Percentiles rank a stretch among this genome's conserved stretches.
phyloP scores from a whole-genome alignment of 352 stramenopile species.

The Phytophthora lateralis region DNA sequence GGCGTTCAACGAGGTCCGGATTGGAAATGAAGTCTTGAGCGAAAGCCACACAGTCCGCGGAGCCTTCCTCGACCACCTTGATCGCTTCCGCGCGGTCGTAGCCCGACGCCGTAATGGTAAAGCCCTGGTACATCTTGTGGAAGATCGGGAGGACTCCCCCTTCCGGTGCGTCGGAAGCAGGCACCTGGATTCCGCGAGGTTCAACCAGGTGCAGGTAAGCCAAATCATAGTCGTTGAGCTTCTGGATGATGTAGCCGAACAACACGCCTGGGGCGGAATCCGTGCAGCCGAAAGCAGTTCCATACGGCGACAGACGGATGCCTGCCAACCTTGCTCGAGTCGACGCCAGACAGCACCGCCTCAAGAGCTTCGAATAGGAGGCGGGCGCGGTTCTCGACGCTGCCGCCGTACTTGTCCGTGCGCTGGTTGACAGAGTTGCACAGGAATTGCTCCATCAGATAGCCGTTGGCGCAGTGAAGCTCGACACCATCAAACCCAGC shows the following conservation, averaged over 20 bases:
- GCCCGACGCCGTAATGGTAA: constrained; percentile 42
- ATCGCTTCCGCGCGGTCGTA: constrained; percentile 31
- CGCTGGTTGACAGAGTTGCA: constrained; percentile 67
- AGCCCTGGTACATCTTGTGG: constrained; percentile 45
- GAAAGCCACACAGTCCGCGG: constrained; percentile 43
- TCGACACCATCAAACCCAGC: constrained; percentile 92
- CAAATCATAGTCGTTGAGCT: constrained; percentile 35
- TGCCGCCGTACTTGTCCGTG: constrained; percentile 80
- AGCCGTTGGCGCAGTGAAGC: constrained; percentile 88
- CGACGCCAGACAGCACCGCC: constrained; percentile 18
- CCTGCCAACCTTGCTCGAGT: constrained; percentile 22
- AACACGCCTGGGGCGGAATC: constrained; percentile 28
- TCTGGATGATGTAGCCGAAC: constrained; percentile 30
- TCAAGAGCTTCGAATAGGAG: constrained; percentile 71
- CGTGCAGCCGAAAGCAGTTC: constrained; percentile 33
- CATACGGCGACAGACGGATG: constrained; percentile 23
- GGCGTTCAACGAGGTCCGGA: constrained; percentile 47
- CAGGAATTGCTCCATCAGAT: constrained; percentile 90
- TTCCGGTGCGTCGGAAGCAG: constrained; percentile 21
- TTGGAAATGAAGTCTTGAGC: constrained; percentile 56
- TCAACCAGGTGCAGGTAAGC: constrained; percentile 53
- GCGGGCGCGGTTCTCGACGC: constrained; percentile 68
- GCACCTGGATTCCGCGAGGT: constrained; percentile 28
- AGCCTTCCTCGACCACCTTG: constrained; percentile 32
- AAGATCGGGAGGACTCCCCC: constrained; percentile 39